These are phyloP conservation scores for Physcomitrium patens DNA, from an alignment of 225 moss, liverwort and hornwort genomes.

Conservation along the genomic window DNA sequence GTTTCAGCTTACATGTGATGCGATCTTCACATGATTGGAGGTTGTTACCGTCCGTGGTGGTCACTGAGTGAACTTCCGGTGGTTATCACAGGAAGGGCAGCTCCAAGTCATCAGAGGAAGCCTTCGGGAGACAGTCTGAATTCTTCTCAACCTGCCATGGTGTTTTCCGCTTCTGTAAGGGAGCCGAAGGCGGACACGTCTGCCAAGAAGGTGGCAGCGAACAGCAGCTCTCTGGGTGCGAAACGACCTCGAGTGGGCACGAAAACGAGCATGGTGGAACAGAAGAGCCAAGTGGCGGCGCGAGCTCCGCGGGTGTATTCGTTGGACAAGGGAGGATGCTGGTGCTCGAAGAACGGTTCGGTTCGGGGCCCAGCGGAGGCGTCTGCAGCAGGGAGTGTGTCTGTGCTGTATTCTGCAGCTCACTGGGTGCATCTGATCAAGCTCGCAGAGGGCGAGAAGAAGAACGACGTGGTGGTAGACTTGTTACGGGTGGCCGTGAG, in stretches of 20 bases:
- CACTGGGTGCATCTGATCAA: constrained; percentile 55
- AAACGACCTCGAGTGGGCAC: constrained; percentile 39
- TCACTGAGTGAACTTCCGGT: background rate
- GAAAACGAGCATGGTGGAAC: constrained; percentile 33
- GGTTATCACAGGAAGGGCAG: constrained; percentile 34
- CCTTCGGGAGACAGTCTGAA: constrained; percentile 37
- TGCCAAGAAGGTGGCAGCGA: constrained; percentile 22
- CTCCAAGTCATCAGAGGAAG: constrained; percentile 33
- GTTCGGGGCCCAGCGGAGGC: constrained; percentile 14
- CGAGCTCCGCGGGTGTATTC: constrained; percentile 35
- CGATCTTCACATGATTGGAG: background rate
- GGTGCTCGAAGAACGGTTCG: constrained; percentile 28
- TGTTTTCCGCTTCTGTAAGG: constrained; percentile 39
- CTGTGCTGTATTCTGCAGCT: constrained; percentile 43
- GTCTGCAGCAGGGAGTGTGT: constrained; percentile 11
- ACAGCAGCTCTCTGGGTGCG: constrained; percentile 4
- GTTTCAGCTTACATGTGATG: too few species aligned
- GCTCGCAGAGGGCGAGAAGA: constrained; percentile 49
- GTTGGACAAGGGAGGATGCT: constrained; percentile 33
- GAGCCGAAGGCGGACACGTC: constrained; percentile 26
- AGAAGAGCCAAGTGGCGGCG: constrained; percentile 28
- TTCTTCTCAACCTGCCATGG: constrained; percentile 34
- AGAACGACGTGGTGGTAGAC: constrained; percentile 48
- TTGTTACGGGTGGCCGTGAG: constrained; percentile 55
- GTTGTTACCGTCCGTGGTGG: accelerated